Percentiles rank a stretch among this genome's conserved stretches.
These are phyloP conservation scores for Elsinoe batatas DNA, from an alignment of 2,329 filamentous ascomycete species.

Conservation along the genomic window DNA sequence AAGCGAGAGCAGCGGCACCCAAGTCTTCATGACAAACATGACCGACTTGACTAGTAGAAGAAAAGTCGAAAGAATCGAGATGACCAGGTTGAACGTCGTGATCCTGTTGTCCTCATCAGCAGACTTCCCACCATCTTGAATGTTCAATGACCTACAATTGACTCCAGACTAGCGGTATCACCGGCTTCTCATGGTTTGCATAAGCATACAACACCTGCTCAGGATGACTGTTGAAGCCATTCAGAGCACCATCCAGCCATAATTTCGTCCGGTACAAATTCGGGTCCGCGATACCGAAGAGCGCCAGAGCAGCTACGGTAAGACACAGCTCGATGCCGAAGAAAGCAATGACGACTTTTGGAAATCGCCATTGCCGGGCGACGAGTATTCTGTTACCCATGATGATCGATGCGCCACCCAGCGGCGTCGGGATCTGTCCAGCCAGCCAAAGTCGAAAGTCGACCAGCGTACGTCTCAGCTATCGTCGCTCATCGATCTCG, in stretches of 20 bases:
- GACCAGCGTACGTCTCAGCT: background rate
- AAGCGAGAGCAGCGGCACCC: constrained; percentile 52
- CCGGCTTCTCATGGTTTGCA: constrained; percentile 53
- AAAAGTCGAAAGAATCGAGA: constrained; percentile 67
- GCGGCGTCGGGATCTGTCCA: background rate
- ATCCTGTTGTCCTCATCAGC: constrained; percentile 40
- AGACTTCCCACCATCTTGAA: background rate
- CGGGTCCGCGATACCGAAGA: constrained; percentile 65
- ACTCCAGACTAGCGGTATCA: constrained; percentile 63
- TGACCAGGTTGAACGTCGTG: constrained; percentile 66
- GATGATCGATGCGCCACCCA: background rate
- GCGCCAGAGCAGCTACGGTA: constrained; percentile 55
- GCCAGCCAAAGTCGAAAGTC: background rate
- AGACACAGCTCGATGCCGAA: constrained; percentile 57
- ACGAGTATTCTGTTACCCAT: constrained; percentile 22
- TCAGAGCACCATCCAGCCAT: constrained; percentile 61
- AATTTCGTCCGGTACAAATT: constrained; percentile 61
- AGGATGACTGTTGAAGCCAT: constrained; percentile 67
- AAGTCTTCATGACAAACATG: constrained; percentile 60
- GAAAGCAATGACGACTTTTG: constrained; percentile 44
- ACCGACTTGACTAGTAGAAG: constrained; percentile 62
- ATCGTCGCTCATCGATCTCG: background rate
- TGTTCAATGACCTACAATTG: constrained; percentile 46
- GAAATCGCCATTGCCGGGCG: constrained; percentile 45
- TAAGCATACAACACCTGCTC: constrained; percentile 60